Conservation (phyloP, 306 rosid genomes). For the Vigna nakashimae region DNA sequence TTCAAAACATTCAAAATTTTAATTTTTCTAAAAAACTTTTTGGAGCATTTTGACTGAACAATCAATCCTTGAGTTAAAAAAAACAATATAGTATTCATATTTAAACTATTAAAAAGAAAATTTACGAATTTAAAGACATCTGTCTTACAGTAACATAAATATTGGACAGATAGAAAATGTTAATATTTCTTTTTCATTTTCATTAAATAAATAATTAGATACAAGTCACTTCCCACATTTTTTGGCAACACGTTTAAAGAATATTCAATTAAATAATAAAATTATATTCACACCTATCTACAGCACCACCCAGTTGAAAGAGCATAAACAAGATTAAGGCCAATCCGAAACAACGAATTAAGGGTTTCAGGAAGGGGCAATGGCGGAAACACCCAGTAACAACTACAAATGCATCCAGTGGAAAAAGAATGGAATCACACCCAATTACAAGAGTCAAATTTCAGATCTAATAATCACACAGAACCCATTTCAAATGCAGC, state of each 20-base stretch:
- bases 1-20: not conserved
- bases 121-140: not conserved
- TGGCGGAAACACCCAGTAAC: not conserved
- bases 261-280: too few species aligned
- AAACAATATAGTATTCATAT: not conserved
- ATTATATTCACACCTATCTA: too few species aligned
- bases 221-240: not conserved
- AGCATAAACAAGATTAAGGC: not conserved
- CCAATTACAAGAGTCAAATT: not conserved
- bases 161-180: not conserved
- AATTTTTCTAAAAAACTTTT: not conserved
- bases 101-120: not conserved
- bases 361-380: not conserved
- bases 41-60: not conserved
- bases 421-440: not conserved
- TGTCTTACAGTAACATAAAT: not conserved
- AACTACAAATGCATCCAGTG: not conserved
- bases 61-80: not conserved
- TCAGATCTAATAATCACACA: not conserved
- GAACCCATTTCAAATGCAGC: constrained; percentile 13
- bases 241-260: not conserved
- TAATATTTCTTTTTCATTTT: not conserved
- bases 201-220: not conserved
- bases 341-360: not conserved
- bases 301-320: not conserved